A percentile compares a stretch with the other conserved stretches of the same genome.
Evolutionary conservation across 2,329 filamentous ascomycete species (phyloP).

Genomic region (Thelonectria discophora): DNA sequence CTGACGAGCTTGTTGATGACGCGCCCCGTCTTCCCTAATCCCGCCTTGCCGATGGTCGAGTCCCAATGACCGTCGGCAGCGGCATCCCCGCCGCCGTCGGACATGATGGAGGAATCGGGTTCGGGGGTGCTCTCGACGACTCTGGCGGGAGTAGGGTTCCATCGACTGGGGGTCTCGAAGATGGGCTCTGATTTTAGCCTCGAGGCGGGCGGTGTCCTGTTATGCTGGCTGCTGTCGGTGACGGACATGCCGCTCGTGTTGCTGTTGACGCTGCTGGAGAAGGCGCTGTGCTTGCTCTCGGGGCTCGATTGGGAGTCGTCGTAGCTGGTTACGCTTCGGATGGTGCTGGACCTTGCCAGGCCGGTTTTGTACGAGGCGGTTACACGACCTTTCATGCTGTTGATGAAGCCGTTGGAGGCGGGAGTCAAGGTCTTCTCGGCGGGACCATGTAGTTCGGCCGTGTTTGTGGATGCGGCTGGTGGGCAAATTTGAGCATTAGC

Average conservation of each 20-base stretch:
- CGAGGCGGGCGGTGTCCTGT: constrained; percentile 46
- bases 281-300: constrained; percentile 59
- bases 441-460: constrained; percentile 44
- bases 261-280: constrained; percentile 66
- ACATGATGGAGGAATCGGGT: constrained; percentile 38
- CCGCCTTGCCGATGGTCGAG: constrained; percentile 74
- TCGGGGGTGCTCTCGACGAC: constrained; percentile 44
- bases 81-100: constrained; percentile 48
- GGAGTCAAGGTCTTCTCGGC: constrained; percentile 47
- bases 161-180: constrained; percentile 44
- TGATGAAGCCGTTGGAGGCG: constrained; percentile 51
- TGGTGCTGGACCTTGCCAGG: constrained; percentile 53
- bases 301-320: constrained; percentile 59
- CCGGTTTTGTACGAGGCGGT: constrained; percentile 46
- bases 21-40: constrained; percentile 76
- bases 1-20: constrained; percentile 84
- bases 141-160: constrained; percentile 45
- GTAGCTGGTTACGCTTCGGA: constrained; percentile 66
- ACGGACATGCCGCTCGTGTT: constrained; percentile 59
- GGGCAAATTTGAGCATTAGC: constrained; percentile 35
- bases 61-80: constrained; percentile 62
- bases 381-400: constrained; percentile 50
- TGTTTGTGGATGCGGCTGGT: constrained; percentile 32
- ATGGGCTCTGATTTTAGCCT: constrained; percentile 48
- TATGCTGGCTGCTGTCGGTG: constrained; percentile 48